Percentiles rank a stretch among this genome's conserved stretches.
Evolutionary conservation across 2,329 filamentous ascomycete species (phyloP).

Genomic region (Metarhizium sp.): DNA sequence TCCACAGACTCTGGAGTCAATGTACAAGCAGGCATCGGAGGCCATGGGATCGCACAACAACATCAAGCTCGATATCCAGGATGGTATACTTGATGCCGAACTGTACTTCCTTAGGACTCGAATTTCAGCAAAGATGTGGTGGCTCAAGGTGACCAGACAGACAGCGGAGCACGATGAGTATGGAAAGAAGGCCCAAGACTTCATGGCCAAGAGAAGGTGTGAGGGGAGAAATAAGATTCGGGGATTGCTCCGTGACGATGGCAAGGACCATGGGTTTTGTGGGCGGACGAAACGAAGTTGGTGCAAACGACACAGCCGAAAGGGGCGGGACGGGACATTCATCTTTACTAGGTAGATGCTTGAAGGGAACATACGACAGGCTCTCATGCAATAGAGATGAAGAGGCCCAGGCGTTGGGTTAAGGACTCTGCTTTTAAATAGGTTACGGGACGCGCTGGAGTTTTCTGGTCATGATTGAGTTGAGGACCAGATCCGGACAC

Average conservation of each 20-base stretch:
- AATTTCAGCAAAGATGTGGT: slow-evolving; percentile 46
- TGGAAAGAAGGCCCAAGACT: slow-evolving; percentile 34
- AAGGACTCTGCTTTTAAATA: not conserved
- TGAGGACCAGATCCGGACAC: not conserved
- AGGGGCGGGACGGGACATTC: not conserved
- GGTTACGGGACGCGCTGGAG: not conserved
- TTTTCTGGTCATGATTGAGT: slow-evolving; percentile 3
- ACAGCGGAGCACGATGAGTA: slow-evolving; percentile 37
- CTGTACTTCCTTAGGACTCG: slow-evolving; percentile 42
- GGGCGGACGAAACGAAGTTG: not conserved
- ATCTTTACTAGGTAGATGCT: not conserved
- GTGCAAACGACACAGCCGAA: not conserved
- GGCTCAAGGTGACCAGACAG: slow-evolving; percentile 44
- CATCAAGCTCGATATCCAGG: slow-evolving; percentile 1
- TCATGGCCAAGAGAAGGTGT: slow-evolving; percentile 18
- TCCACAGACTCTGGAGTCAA: slow-evolving; percentile 14
- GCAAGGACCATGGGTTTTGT: not conserved
- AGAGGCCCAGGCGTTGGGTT: not conserved
- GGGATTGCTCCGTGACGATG: not conserved
- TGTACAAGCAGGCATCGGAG: slow-evolving; percentile 26
- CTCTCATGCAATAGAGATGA: not conserved
- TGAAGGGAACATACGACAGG: not conserved
- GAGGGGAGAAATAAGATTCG: not conserved
- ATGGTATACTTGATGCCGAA: slow-evolving; percentile 12
- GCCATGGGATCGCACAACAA: not conserved